phyloP scores from a whole-genome alignment of 2,329 filamentous ascomycete species.

The Calonectria crousiana region DNA sequence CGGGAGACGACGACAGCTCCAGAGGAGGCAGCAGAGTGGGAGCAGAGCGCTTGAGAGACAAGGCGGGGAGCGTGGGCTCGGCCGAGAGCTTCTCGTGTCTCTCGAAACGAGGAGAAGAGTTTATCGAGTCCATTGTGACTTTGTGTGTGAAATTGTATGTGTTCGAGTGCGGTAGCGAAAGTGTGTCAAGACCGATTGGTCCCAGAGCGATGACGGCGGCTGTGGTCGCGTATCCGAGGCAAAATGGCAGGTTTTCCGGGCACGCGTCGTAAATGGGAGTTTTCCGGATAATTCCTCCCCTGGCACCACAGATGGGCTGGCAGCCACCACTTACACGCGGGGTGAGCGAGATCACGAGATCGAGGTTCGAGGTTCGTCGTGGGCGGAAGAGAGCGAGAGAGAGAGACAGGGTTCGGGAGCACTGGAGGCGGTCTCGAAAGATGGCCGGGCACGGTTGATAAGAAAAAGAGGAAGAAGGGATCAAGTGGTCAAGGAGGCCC shows the following conservation, averaged over 20 bases:
- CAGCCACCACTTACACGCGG: conserved; percentile 19
- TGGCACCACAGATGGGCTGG: conserved; percentile 2
- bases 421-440: conserved; percentile 12
- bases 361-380: neutral
- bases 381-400: neutral
- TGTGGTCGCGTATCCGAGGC: conserved; percentile 15
- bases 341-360: neutral
- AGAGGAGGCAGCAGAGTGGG: conserved; percentile 82
- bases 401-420: neutral
- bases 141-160: neutral
- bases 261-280: conserved; percentile 18
- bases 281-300: conserved; percentile 20
- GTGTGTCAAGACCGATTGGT: neutral
- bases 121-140: conserved; percentile 51
- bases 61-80: conserved; percentile 51
- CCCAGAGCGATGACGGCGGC: neutral
- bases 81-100: conserved; percentile 39
- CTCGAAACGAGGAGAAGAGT: conserved; percentile 48
- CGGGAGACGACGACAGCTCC: conserved; percentile 84
- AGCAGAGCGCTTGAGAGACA: conserved; percentile 67
- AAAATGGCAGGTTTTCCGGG: neutral
- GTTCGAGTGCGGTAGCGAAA: neutral
- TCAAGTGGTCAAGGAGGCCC: conserved; percentile 8
- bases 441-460: neutral
- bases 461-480: neutral